Base-by-base conservation (phyloP, 805 yeast genomes). In the Candida gorgasii region DNA sequence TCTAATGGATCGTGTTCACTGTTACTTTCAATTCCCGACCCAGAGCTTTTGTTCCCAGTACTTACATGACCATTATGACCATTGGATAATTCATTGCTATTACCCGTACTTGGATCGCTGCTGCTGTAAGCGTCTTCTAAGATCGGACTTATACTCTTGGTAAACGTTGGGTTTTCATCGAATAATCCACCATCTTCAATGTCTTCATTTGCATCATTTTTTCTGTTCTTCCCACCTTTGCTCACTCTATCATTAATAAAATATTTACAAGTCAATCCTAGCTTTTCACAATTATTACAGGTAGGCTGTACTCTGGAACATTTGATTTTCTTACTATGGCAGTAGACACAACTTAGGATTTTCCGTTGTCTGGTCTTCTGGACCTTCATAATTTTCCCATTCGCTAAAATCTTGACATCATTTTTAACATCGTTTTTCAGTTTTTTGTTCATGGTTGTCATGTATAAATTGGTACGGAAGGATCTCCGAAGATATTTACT, bases 331-430 rank as follows among this genome's bases (percentile, higher is more conserved):
- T 78, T 79, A 31, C 76, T 70, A 52, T 80, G 82, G 52, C 86
- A 80, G 35, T 82, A 65, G 12, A 76, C 72, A 55, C 86, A 80
- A 40, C 78, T 70, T 33, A 75, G 63, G 33, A 80, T 79, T 51
- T 73, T 73, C 41, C 86, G 57, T 56, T 80, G 86, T 47, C 86
- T 72, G 3, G 80, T 65, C 45, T 76, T 78, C 51, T 80, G 86
- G 13, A 79, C 75, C 56, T 80, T 80, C 66, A 76, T 75, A 5
- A 79, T 75, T 48, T 75, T 76, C 8, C 77, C 82, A 50, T 75
- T 67, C 3, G 75, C 76, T 46, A 75, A 41, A 7, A 60, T 36
- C 35, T 53, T 52, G 43, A 57, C 49, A 31, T 47, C 42, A 12
- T 23, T 31, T 11, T 41, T 41, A n/a, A 5, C 40, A 4, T 35